These are phyloP conservation scores for Actinidia chinensis DNA, from an alignment of 179 eudicot genomes.

Conservation along the genomic window DNA sequence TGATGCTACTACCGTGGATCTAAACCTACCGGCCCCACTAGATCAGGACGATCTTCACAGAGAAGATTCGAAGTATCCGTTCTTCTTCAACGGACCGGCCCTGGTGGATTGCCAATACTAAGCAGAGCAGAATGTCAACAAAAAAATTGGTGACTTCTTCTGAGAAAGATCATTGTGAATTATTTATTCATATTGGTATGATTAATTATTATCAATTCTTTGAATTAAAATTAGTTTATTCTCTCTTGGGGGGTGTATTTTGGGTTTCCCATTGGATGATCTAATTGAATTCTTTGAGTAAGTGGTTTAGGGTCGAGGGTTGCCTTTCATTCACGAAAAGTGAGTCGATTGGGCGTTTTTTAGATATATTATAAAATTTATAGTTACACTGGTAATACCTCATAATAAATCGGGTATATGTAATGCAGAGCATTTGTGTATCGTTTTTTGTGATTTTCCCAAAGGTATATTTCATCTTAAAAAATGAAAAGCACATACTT, in stretches of 20 bases:
- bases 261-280: conserved; percentile 15
- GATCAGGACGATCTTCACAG: conserved; percentile 25
- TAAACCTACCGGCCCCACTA: conserved; percentile 43
- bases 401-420: no score
- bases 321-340: conserved; percentile 61
- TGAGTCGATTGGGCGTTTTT: conserved; percentile 40
- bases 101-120: conserved; percentile 42
- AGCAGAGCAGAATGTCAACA: neutral
- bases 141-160: neutral
- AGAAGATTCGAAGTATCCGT: conserved; percentile 15
- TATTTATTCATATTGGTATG: neutral
- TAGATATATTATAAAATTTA: neutral
- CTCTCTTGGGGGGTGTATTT: neutral
- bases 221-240: neutral
- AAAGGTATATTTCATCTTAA: no score
- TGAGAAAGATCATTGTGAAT: conserved; percentile 27
- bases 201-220: conserved; percentile 13
- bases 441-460: no score
- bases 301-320: conserved; percentile 46
- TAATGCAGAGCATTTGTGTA: no score
- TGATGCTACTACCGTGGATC: conserved; percentile 43
- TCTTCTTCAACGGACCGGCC: conserved; percentile 33
- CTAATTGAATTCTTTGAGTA: conserved; percentile 35
- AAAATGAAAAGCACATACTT: no score
- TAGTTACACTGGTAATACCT: no score